phyloP scores from a whole-genome alignment of 2,329 filamentous ascomycete genomes.

The Colletotrichum echinochloae region DNA sequence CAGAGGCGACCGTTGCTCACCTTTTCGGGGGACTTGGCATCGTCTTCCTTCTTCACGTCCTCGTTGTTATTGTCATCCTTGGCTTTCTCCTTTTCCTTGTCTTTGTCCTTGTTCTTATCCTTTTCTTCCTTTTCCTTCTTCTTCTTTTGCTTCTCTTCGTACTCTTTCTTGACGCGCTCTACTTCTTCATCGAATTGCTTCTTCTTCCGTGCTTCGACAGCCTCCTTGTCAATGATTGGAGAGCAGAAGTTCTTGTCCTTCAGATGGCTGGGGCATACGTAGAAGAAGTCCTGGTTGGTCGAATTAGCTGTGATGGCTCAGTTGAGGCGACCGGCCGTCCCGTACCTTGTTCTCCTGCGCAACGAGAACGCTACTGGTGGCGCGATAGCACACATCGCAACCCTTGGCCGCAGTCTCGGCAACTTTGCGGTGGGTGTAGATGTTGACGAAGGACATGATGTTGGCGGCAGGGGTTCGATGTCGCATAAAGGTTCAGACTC shows the following conservation, averaged over 20 bases:
- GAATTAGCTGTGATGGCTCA: not conserved
- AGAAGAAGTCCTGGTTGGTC: constrained; percentile 80
- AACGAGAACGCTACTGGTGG: constrained; percentile 86
- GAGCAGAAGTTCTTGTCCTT: constrained; percentile 85
- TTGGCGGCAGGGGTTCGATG: not conserved
- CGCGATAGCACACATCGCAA: constrained; percentile 93
- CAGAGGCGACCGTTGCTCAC: constrained; percentile 39
- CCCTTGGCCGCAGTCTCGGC: constrained; percentile 85
- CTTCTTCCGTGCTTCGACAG: constrained; percentile 73
- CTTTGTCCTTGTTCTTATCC: constrained; percentile 63
- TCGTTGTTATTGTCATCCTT: constrained; percentile 58
- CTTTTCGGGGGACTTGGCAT: constrained; percentile 40
- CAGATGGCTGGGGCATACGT: constrained; percentile 85
- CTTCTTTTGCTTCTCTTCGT: constrained; percentile 77
- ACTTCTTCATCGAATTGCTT: constrained; percentile 74
- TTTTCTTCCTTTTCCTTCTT: constrained; percentile 77
- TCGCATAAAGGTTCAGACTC: not conserved
- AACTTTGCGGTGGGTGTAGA: constrained; percentile 88
- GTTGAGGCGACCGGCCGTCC: not conserved
- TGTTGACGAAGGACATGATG: constrained; percentile 74
- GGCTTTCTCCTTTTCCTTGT: constrained; percentile 59
- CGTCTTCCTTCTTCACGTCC: constrained; percentile 51
- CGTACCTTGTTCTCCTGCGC: constrained; percentile 88
- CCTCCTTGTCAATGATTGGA: constrained; percentile 77
- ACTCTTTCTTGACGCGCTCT: constrained; percentile 78